Evolutionary conservation across 2,329 filamentous ascomycete genomes (phyloP).

Genomic region (Ophiocordyceps camponoti-saundersi): DNA sequence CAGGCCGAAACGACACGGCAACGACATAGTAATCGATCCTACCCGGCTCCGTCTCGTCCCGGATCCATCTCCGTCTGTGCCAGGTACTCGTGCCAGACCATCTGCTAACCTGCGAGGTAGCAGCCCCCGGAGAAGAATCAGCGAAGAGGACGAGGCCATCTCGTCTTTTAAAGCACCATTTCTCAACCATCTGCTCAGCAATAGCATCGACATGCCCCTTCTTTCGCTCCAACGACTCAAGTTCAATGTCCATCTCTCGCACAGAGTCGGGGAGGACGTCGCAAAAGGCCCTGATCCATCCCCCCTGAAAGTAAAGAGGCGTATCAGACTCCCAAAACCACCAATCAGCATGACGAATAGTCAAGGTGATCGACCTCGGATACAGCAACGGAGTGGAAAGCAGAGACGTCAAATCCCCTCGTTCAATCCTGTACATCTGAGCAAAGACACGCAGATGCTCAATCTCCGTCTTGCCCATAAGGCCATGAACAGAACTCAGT

Average conservation of each 20-base stretch:
- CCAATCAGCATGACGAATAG: slow-evolving; percentile 31
- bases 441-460: slow-evolving; percentile 21
- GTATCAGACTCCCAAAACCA: slow-evolving; percentile 24
- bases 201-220: slow-evolving; percentile 26
- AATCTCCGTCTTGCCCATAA: slow-evolving; percentile 12
- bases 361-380: slow-evolving; percentile 22
- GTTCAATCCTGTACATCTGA: slow-evolving; percentile 22
- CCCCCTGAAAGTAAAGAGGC: slow-evolving; percentile 15
- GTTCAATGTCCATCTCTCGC: slow-evolving; percentile 22
- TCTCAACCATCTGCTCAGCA: slow-evolving; percentile 15
- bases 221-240: slow-evolving; percentile 29
- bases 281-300: slow-evolving; percentile 16
- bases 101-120: slow-evolving; percentile 8
- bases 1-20: slow-evolving; percentile 17
- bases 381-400: slow-evolving; percentile 12
- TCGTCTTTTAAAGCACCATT: slow-evolving; percentile 17
- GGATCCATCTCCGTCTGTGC: slow-evolving; percentile 17
- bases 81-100: slow-evolving; percentile 30
- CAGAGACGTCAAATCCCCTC: slow-evolving; percentile 9
- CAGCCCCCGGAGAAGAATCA: slow-evolving; percentile 7
- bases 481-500: background rate
- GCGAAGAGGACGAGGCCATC: slow-evolving; percentile 16
- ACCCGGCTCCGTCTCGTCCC: slow-evolving; percentile 22
- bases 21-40: slow-evolving; percentile 26
- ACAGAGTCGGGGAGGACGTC: slow-evolving; percentile 14